A percentile compares a stretch with the other conserved stretches of the same genome.
phyloP scores from a whole-genome alignment of 176 grass and related monocot genomes.

The Triticum dicoccoides region DNA sequence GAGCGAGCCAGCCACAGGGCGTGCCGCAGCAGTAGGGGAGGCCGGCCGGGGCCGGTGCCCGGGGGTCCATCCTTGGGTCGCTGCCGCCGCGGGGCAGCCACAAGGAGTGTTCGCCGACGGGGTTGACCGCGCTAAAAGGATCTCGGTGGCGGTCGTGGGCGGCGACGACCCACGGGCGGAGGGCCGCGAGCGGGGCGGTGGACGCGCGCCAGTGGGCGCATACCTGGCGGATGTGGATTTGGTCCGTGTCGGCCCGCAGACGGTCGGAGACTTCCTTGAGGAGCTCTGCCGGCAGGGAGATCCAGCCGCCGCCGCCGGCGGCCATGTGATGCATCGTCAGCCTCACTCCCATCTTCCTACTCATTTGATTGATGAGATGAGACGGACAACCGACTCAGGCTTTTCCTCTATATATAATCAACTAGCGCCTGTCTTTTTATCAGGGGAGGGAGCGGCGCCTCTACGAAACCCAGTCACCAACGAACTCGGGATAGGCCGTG shows the following conservation, averaged over 20 bases:
- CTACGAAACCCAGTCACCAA: no score
- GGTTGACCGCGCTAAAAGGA: background rate
- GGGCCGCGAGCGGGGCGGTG: background rate
- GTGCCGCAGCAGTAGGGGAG: background rate
- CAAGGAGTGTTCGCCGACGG: background rate
- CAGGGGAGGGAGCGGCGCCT: no score
- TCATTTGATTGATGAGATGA: no score
- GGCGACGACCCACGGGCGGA: background rate
- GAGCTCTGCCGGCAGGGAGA: background rate
- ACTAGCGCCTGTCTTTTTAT: no score
- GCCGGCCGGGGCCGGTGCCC: background rate
- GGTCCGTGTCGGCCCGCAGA: background rate
- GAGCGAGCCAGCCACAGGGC: background rate
- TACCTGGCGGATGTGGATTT: background rate
- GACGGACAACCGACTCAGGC: no score
- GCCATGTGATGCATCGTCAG: background rate
- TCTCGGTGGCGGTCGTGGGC: background rate
- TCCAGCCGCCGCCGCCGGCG: background rate
- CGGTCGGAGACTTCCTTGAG: background rate
- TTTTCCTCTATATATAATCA: no score
- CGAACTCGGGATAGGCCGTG: no score
- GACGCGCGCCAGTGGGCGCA: constrained; percentile 2
- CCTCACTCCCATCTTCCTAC: background rate
- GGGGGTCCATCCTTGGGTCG: background rate
- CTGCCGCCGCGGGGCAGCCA: background rate